Percentiles rank a stretch among this genome's conserved stretches.
Conservation (phyloP, 78 protist genomes). For the Speleostelium caveatum region DNA sequence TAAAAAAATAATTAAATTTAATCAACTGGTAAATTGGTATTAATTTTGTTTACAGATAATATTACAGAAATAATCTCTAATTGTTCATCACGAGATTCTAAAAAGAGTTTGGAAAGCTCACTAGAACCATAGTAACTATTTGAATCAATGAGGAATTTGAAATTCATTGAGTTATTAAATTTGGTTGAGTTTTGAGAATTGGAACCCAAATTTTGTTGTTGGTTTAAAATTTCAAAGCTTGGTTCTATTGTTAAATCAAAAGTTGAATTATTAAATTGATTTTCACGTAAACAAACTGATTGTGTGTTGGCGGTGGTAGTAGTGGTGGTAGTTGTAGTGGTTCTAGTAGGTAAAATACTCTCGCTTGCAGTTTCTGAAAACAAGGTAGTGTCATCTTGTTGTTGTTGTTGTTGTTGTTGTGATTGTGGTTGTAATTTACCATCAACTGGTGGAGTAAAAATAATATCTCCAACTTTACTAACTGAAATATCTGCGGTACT, state of each 20-base stretch:
- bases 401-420: not conserved
- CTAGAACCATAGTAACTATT: constrained; percentile 4
- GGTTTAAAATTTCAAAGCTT: not conserved
- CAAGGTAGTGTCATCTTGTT: not conserved
- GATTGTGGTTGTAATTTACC: not conserved
- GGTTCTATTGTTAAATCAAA: not conserved
- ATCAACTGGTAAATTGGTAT: too few species aligned
- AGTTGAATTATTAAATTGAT: constrained; percentile 19
- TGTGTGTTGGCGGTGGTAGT: not conserved
- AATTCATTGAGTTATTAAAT: not conserved
- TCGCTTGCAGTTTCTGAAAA: not conserved
- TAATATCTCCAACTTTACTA: too few species aligned
- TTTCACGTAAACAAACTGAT: not conserved
- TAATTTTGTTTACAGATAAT: constrained; percentile 1
- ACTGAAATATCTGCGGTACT: too few species aligned
- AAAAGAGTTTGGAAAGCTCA: not conserved
- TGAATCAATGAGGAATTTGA: constrained; percentile 15
- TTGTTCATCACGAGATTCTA: constrained; percentile 13
- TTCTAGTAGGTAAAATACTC: not conserved
- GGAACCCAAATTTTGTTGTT: not conserved
- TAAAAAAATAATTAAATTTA: too few species aligned
- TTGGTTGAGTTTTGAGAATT: not conserved
- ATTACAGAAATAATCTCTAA: constrained; percentile 4
- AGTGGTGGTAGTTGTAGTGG: constrained; percentile 1
- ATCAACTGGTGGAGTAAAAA: too few species aligned